Evolutionary conservation across 225 moss, liverwort and hornwort genomes (phyloP), one percentile per base, ranked within the genome.

Genomic region (Polytrichum formosum): DNA sequence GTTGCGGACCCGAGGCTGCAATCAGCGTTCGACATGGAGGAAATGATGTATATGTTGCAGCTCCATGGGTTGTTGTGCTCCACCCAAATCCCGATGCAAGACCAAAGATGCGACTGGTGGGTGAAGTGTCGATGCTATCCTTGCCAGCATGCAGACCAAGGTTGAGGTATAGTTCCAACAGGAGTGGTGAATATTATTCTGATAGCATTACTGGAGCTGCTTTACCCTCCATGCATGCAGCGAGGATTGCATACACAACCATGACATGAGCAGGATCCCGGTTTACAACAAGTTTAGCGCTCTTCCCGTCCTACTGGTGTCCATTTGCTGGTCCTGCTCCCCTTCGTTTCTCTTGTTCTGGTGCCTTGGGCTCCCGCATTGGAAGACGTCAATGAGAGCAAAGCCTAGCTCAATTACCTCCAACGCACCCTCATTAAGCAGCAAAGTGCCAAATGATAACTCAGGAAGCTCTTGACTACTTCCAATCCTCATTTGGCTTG

Each of bases 311-410:
- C 30, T 6, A 30, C 30, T 30, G 30, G 30, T 30, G 30, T 5
- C 30, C 30, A 30, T 6, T 30, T 30, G 30, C 30, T 30, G 30
- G 5, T 30, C 6, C 30, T 30, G 30, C 30, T 6, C 6, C 30
- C 30, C 30, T 26, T 26, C 26, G 26, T 26, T 28, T 28, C 28
- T 28, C 28, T 30, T 30, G 30, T 30, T 6, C 30, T 30, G 6
- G 6, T 6, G 5, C 30, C 30, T 30, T 30, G 30, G 30, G 30
- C 30, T 30, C 6, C 6, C 30, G 5, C 98, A 26, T 77, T 98
- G 62, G 98, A 87, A 74, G 98, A 94, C 65, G 86, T 98, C 64
- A 90, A 87, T 74, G 98, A 98, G 77, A 98, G 94, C 78, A 98
- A 92, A 66, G 79, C 82, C 30, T 91, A 98, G 80, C 90, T 94